phyloP scores from a whole-genome alignment of 768 basidiomycete genomes.

The Boletus bicolor region DNA sequence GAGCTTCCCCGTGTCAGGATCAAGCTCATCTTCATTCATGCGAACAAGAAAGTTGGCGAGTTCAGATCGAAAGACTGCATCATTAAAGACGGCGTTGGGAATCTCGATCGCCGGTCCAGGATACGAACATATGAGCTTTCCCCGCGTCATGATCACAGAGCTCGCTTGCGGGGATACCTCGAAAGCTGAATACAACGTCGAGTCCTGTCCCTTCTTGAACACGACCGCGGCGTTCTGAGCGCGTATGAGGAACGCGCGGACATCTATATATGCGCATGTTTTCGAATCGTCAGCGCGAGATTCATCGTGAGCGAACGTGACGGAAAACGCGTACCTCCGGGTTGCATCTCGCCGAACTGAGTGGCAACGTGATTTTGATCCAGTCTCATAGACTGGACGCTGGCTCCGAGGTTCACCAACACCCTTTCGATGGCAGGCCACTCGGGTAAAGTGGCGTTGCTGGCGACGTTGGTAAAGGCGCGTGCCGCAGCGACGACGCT shows the following conservation, averaged over 20 bases:
- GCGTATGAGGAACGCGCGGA: conserved; percentile 36
- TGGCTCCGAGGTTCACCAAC: conserved; percentile 13
- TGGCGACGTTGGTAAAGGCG: neutral
- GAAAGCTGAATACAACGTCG: conserved; percentile 25
- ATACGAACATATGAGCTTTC: conserved; percentile 44
- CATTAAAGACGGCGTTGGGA: conserved; percentile 25
- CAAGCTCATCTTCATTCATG: conserved; percentile 32
- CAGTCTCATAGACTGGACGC: conserved; percentile 6
- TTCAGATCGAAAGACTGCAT: conserved; percentile 32
- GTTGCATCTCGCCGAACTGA: conserved; percentile 19
- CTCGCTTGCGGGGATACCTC: conserved; percentile 38
- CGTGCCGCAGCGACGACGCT: conserved; percentile 18
- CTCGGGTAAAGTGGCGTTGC: neutral
- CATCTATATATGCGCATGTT: conserved; percentile 26
- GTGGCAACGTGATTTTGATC: neutral
- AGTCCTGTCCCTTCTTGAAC: conserved; percentile 24
- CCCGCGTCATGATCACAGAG: conserved; percentile 34
- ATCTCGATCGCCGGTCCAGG: conserved; percentile 44
- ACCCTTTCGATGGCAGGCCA: conserved; percentile 20
- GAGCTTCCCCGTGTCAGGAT: neutral
- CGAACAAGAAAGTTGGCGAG: conserved; percentile 38
- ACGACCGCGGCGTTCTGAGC: conserved; percentile 50
- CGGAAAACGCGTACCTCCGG: conserved; percentile 17
- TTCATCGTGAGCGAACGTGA: too few species aligned
- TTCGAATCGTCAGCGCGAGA: neutral